Base-by-base conservation (phyloP, 495 filamentous ascomycete genomes). In the Arthonia radiata region DNA sequence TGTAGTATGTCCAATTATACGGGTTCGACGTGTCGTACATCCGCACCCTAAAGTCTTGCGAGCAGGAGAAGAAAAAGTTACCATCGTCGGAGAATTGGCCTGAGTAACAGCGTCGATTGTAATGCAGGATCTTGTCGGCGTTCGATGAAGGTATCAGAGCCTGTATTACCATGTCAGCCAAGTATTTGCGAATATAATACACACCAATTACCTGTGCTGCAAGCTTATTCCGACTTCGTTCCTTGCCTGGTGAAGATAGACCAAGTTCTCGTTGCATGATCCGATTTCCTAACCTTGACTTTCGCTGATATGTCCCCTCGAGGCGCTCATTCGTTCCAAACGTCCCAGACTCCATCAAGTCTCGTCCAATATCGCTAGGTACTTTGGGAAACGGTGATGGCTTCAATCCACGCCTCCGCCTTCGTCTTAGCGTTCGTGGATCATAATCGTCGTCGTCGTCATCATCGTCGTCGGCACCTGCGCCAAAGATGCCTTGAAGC, bases 21-120 rank as follows among this genome's bases (percentile, higher is more conserved):
- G 86, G 86, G 32, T 93, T 91, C 1, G 79, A 89, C 0, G 86
- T 93, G 42, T 97, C 86, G 44, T 94, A 97, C 74, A 97, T 80
- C 13, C 82, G 71, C 9, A 97, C 79, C 30, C 63, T 67, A 48
- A 86, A 92, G 43, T 97, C 82, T 44, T 93, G 82, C 13, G 69
- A 71, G 37, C 74, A 83, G n/a, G 71, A 71, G 45, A 91, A 97
- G 48, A 91, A 97, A 51, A 93, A 93, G 50, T 91, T 91, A 4
- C 86, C 86, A 37, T 97, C 86, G 29, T 83, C 73, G 0, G 78
- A 90, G 42, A 93, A 97, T 44, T 97, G 86, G 4, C 86, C 86
- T 9, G 80, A 92, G 43, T 91, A 93, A 29, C 82, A 81, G 25
- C 74, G 67, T 9, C 67, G 59, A 28, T 78, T 61, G 38, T 78